Evolutionary conservation across 495 filamentous ascomycete genomes (phyloP).

Genomic region (Hyphodiscus hymeniophilus): DNA sequence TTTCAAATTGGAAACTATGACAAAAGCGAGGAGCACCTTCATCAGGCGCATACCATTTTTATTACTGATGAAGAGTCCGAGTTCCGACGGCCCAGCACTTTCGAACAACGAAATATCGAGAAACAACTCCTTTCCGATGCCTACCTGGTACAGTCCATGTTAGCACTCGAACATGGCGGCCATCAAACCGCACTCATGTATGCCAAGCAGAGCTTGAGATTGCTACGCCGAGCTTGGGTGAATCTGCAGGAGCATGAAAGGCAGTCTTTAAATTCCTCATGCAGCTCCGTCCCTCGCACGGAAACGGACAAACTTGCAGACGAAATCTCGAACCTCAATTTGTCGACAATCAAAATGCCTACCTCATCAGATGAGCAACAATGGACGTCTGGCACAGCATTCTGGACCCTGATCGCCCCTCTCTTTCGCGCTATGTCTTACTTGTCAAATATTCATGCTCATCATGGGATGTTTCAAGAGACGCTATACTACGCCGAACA

Average conservation of each 20-base stretch:
- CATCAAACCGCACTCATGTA: constrained; percentile 56
- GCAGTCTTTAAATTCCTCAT: constrained; percentile 4
- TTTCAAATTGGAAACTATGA: constrained; percentile 57
- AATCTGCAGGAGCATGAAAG: constrained; percentile 45
- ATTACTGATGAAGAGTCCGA: constrained; percentile 25
- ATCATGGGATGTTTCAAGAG: constrained; percentile 81
- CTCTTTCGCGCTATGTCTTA: constrained; percentile 62
- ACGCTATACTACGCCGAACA: constrained; percentile 85
- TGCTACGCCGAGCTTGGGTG: constrained; percentile 63
- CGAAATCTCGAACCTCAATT: constrained; percentile 26
- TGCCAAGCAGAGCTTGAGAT: constrained; percentile 56
- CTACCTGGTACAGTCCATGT: constrained; percentile 50
- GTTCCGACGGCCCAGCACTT: background rate
- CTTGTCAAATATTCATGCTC: constrained; percentile 66
- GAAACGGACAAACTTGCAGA: constrained; percentile 27
- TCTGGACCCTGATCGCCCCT: constrained; percentile 71
- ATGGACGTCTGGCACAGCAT: constrained; percentile 49
- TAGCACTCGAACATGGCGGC: constrained; percentile 56
- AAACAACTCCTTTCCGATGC: constrained; percentile 38
- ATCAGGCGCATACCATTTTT: constrained; percentile 20
- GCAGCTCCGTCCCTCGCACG: constrained; percentile 16
- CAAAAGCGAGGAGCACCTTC: constrained; percentile 33
- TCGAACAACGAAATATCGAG: constrained; percentile 6
- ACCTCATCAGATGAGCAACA: background rate
- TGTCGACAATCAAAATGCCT: constrained; percentile 11